These are phyloP conservation scores for Alternaria longipes DNA, from an alignment of 2,329 filamentous ascomycete genomes.

Conservation along the genomic window DNA sequence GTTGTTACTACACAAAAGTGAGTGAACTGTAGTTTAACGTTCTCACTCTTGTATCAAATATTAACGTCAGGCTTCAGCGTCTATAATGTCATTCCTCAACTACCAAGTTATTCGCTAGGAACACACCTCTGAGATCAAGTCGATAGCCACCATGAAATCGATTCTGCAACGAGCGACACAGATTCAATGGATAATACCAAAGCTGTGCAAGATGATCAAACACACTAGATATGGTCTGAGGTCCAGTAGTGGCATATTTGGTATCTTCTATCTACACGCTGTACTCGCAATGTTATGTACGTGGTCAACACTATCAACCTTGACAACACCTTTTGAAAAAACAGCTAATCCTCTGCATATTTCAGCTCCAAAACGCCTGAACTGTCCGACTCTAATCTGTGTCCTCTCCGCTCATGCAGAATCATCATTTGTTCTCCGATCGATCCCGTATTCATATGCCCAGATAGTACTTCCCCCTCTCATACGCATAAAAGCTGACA, in stretches of 20 bases:
- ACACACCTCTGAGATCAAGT: too few species aligned
- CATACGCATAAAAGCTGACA: slow-evolving; percentile 73
- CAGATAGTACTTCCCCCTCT: slow-evolving; percentile 67
- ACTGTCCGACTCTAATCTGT: not conserved
- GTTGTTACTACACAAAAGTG: too few species aligned
- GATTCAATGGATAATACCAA: too few species aligned
- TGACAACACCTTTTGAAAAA: not conserved
- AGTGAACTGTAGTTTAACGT: too few species aligned
- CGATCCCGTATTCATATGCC: slow-evolving; percentile 51
- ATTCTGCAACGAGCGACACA: too few species aligned
- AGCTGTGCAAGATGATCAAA: too few species aligned
- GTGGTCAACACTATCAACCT: not conserved
- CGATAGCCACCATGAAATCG: too few species aligned
- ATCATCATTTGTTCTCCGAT: not conserved
- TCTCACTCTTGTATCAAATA: too few species aligned
- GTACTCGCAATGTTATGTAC: not conserved
- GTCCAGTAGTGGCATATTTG: not conserved
- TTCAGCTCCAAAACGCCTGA: not conserved
- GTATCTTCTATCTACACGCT: not conserved
- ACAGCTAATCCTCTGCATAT: not conserved
- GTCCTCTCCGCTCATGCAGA: not conserved
- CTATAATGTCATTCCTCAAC: too few species aligned
- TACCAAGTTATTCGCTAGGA: too few species aligned
- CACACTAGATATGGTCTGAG: not conserved
- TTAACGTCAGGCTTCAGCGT: too few species aligned